Evolutionary conservation across 2,329 filamentous ascomycete genomes (phyloP).

Genomic region (Exophiala lecanii-corni): DNA sequence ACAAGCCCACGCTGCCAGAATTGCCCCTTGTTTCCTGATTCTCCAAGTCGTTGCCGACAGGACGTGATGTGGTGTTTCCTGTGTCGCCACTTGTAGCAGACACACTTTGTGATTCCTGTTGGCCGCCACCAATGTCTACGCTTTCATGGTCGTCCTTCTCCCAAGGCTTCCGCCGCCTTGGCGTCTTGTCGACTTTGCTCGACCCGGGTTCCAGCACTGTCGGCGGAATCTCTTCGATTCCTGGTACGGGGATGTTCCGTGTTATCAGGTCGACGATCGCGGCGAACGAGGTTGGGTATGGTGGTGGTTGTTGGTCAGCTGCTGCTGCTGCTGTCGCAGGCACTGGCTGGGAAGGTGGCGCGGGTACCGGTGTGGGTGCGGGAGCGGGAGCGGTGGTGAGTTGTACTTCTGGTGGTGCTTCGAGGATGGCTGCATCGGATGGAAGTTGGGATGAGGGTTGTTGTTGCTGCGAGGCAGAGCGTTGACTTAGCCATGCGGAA

Average conservation of each 20-base stretch:
- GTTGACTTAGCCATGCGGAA: conserved; percentile 58
- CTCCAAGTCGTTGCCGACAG: background rate
- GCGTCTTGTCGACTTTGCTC: conserved; percentile 31
- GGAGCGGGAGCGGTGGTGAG: conserved; percentile 11
- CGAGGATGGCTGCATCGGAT: background rate
- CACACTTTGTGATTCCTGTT: background rate
- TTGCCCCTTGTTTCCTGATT: background rate
- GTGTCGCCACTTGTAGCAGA: no score
- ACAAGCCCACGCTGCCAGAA: background rate
- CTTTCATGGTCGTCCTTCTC: conserved; percentile 53
- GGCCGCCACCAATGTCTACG: background rate
- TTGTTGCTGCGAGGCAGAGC: conserved; percentile 12
- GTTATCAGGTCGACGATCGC: conserved; percentile 83
- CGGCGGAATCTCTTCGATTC: conserved; percentile 80
- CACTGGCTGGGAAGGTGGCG: no score
- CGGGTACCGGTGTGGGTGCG: conserved; percentile 8
- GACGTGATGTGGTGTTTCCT: no score
- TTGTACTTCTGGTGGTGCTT: conserved; percentile 10
- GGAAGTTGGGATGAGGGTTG: conserved; percentile 12
- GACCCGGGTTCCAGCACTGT: conserved; percentile 60
- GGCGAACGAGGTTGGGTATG: conserved; percentile 77
- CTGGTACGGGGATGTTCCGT: conserved; percentile 75
- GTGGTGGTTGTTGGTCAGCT: conserved; percentile 44
- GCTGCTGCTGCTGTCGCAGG: conserved; percentile 28
- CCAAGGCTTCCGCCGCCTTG: conserved; percentile 70